These are phyloP conservation scores for Pyrrhoderma lamaoense DNA, from an alignment of 1,284 basidiomycete genomes.

Conservation along the genomic window DNA sequence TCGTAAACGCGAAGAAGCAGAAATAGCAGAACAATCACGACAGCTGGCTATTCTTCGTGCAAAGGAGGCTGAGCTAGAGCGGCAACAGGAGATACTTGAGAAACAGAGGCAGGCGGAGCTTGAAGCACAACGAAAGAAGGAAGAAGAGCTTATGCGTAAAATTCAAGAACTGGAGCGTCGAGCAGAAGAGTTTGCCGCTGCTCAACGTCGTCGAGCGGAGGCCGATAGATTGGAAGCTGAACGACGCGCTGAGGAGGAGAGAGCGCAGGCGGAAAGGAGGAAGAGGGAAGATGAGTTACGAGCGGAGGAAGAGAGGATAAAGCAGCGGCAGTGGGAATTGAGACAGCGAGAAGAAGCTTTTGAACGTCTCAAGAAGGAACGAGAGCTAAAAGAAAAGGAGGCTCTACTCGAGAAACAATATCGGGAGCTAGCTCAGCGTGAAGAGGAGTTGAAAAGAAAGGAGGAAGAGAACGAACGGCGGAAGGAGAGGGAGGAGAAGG, in stretches of 20 bases:
- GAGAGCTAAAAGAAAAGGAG: conserved; percentile 9
- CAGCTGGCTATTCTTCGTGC: conserved; percentile 1
- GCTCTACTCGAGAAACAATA: conserved; percentile 9
- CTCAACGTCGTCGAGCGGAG: conserved; percentile 2
- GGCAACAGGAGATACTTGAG: neutral
- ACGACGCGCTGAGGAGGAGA: conserved; percentile 4
- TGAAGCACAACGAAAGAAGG: neutral
- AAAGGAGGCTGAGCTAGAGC: conserved; percentile 1
- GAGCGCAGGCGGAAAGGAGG: neutral
- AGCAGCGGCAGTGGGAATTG: conserved; percentile 8
- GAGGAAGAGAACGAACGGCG: conserved; percentile 11
- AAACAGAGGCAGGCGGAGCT: conserved; percentile 1
- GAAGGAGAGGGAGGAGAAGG: conserved; percentile 9
- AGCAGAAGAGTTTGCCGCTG: neutral
- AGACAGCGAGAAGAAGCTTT: conserved; percentile 11
- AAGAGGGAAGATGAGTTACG: conserved; percentile 6
- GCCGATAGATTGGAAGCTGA: neutral
- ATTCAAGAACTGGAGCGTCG: conserved; percentile 4
- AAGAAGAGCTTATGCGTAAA: conserved; percentile 2
- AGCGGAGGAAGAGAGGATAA: conserved; percentile 7
- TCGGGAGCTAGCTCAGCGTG: conserved; percentile 8
- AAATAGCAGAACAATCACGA: conserved; percentile 4
- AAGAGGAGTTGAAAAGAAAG: conserved; percentile 12
- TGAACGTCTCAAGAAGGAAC: conserved; percentile 5
- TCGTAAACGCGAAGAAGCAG: conserved; percentile 1